Base-by-base conservation (phyloP, 345 rosid genomes). In the Pelargonium nanum region DNA sequence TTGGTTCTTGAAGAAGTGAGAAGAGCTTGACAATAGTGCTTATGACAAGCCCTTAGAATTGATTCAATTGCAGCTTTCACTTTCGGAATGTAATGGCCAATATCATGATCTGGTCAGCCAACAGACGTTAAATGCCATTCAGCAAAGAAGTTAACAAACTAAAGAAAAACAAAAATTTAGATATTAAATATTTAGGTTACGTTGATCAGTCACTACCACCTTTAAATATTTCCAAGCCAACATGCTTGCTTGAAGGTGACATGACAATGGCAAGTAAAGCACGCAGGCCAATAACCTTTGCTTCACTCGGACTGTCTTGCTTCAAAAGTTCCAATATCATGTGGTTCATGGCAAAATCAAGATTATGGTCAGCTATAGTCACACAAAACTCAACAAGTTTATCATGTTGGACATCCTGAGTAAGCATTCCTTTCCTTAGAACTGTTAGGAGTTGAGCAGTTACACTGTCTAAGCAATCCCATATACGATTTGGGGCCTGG, bases 401-500 rank as follows among this genome's bases (percentile, higher is more conserved):
- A 75, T 93, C 99, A 65, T 93, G 96, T 70, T 93, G 99, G 50
- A 81, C 85, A 83, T 89, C 99, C 78, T 89, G 99, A 61, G 90
- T 85, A 54, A 93, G 96, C 85, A 89, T 25, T 75, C 97, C 99
- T 77, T 87, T 93, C 80, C 81, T 85, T 71, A 89, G 65, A 77
- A 85, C 77, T 16, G 88, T 81, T 80, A 93, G 80, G 68, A 93
- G 88, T 70, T 93, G 99, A 68, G 97, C 86, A 64, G 99, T 93
- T 78, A 89, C 96, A 62, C 99, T 93, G 73, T 93, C 97, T 65
- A 93, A 74, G 79, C 83, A 85, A 79, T 93, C 99, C 99, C 99
- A 93, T 81, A 85, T 80, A 56, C 87, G 95, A 65, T 93, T 89
- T 71, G 82, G 94, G 64, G 96, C 84, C 78, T 93, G 97, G 71